A percentile compares a stretch with the other conserved stretches of the same genome.
Conservation (phyloP, 1,139 yeast genomes). For the Nakaseomyces delphensis region DNA sequence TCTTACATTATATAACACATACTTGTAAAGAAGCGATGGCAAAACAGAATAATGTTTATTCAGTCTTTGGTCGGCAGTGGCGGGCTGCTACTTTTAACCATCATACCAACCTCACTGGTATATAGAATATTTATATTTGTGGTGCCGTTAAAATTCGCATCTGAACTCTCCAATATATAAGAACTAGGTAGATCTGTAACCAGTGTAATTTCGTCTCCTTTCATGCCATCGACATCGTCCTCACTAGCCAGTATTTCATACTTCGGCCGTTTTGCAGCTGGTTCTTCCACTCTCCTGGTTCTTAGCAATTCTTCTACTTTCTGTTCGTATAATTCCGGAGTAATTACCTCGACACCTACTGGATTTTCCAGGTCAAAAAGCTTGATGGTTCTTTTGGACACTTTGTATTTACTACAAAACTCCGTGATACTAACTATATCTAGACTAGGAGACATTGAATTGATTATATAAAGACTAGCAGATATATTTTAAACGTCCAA, state of each 20-base stretch:
- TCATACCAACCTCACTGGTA: neutral
- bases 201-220: neutral
- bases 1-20: neutral
- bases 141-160: neutral
- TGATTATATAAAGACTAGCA: too few species aligned
- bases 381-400: neutral
- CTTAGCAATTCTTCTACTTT: neutral
- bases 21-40: neutral
- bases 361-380: neutral
- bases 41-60: too few species aligned
- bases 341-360: neutral
- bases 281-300: neutral
- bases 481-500: too few species aligned
- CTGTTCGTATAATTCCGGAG: neutral
- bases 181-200: neutral
- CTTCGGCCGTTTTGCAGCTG: neutral
- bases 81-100: neutral
- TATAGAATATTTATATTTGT: neutral
- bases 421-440: slow-evolving; percentile 1
- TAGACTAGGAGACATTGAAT: neutral
- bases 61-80: neutral
- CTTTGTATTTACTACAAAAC: neutral
- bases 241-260: neutral
- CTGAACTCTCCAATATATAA: neutral
- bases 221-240: neutral